These are phyloP conservation scores for Hevea brasiliensis DNA, from an alignment of 345 rosid species.

Conservation along the genomic window DNA sequence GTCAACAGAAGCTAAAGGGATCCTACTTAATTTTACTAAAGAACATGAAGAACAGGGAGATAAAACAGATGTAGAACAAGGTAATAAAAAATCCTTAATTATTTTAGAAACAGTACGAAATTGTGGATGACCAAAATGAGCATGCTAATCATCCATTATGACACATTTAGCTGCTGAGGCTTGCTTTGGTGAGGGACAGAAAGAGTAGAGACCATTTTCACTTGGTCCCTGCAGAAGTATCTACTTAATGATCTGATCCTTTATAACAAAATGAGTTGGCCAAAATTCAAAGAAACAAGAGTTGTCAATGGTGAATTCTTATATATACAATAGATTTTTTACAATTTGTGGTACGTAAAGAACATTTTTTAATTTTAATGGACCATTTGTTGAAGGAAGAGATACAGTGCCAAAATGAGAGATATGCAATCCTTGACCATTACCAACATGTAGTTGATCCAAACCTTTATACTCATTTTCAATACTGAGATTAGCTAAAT, in stretches of 20 bases:
- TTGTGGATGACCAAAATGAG: neutral
- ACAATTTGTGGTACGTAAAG: neutral
- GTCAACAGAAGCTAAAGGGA: neutral
- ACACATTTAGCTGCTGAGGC: too few relatives aligned
- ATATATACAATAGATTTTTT: neutral
- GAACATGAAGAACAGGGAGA: neutral
- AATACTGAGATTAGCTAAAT: too few relatives aligned
- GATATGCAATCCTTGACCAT: too few relatives aligned
- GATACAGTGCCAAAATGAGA: slow-evolving; percentile 17
- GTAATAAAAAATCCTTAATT: too few relatives aligned
- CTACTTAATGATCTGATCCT: neutral
- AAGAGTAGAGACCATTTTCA: neutral
- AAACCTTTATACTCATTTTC: too few relatives aligned
- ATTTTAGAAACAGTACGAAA: too few relatives aligned
- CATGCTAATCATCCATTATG: neutral
- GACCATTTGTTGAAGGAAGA: neutral
- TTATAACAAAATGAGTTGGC: neutral
- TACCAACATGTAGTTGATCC: too few relatives aligned
- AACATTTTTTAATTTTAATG: neutral
- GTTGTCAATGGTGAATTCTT: neutral
- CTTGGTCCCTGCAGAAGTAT: neutral
- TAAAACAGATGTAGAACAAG: too few relatives aligned
- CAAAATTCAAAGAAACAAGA: too few relatives aligned
- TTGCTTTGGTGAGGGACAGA: neutral
- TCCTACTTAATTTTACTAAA: neutral